phyloP scores from a whole-genome alignment of 495 filamentous ascomycete species.

The Chaetomidium leptoderma region DNA sequence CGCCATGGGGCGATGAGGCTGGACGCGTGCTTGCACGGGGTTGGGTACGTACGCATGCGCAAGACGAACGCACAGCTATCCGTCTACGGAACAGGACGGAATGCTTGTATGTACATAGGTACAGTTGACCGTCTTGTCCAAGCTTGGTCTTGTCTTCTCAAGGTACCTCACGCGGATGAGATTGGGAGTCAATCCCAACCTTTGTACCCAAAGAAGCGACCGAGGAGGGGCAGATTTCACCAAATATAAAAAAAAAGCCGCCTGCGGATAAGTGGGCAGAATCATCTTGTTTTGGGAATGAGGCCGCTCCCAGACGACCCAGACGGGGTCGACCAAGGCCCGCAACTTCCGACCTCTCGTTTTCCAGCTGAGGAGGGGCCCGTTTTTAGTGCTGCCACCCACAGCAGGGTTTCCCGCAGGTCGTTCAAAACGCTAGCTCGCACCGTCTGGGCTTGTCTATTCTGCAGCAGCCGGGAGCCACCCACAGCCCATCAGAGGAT shows the following conservation, averaged over 20 bases:
- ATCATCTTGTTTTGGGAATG: background rate
- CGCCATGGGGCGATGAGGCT: conserved; percentile 3
- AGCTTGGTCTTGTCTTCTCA: no score
- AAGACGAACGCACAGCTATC: conserved; percentile 1
- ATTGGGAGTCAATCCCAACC: background rate
- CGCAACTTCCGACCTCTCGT: conserved; percentile 6
- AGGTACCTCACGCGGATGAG: no score
- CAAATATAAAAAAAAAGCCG: no score
- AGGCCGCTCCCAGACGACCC: background rate
- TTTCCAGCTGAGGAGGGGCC: conserved; percentile 1
- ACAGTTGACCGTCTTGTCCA: no score
- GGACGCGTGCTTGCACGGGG: background rate
- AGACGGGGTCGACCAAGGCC: no score
- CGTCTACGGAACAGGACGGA: conserved; percentile 2
- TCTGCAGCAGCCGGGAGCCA: background rate
- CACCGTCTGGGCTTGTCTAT: background rate
- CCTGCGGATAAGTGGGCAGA: background rate
- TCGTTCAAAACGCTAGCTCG: background rate
- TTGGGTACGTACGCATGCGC: conserved; percentile 1
- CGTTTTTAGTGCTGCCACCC: background rate
- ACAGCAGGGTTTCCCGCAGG: background rate
- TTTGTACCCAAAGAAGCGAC: background rate
- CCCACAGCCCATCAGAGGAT: background rate
- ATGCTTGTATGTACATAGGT: background rate
- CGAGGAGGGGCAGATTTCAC: background rate